Base-by-base conservation (phyloP, 306 rosid genomes). In the Vigna mungo region DNA sequence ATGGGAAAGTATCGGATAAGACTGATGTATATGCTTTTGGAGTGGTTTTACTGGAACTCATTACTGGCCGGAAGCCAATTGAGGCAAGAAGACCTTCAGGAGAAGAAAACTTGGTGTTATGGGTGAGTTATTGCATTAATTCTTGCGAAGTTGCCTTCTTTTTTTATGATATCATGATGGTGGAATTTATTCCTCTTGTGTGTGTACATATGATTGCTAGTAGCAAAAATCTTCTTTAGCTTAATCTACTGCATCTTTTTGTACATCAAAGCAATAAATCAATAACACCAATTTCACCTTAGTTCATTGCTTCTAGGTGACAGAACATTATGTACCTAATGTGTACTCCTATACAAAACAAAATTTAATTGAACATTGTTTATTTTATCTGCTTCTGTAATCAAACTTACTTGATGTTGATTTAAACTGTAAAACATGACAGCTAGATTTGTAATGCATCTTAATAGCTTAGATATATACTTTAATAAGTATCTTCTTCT, bases 21-120 rank as follows among this genome's bases (percentile, higher is more conserved):
- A 92, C 97, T 4, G 98, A 95, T 77, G 93, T 95, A 66, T 95
- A 95, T 80, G 98, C 98, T 81, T 87, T 92, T 53, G 98, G 97
- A 60, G 93, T 95, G 61, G 96, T 95, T 72, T 86, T 95, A 77
- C 85, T 95, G 85, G 98, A 95, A 83, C 95, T 95, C 81, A 76
- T 95, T 46, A 92, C 98, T 53, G 98, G 98, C 47, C 87, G 97
- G 81, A 90, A 92, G 77, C 97, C 98, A 53, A 92, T 95, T 25
- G 98, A 95, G 83, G 81, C 90, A 9, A 88, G 84, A 81, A 81
- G 93, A 65, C 79, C 90, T 10, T 87, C 81, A 0, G 98, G 98
- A 74, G 97, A 92, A 76, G 97, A 95, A 88, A 95, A 92, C 82
- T 84, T 95, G 88, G 93, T 92, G 76, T 81, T 92, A 48, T 95